Evolutionary conservation across 495 filamentous ascomycete genomes (phyloP).

Genomic region (Annulohypoxylon maeteangense): DNA sequence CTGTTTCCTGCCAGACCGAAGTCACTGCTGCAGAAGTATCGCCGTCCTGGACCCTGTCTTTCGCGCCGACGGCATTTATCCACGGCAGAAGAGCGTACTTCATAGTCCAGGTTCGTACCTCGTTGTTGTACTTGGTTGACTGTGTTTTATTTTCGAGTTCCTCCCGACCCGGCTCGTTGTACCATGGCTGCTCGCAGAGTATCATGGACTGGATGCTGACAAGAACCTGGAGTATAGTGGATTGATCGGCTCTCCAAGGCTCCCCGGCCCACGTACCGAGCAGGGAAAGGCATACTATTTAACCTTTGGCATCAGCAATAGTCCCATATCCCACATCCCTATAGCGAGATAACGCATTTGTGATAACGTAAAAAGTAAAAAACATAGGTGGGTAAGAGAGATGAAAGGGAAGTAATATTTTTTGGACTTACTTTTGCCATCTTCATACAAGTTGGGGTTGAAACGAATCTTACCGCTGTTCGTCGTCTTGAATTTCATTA

Average conservation of each 20-base stretch:
- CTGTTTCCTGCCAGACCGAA: conserved; percentile 28
- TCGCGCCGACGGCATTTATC: conserved; percentile 46
- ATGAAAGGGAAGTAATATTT: background rate
- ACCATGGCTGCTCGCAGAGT: conserved; percentile 65
- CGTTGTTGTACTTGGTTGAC: conserved; percentile 51
- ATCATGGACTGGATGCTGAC: conserved; percentile 72
- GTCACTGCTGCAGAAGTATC: background rate
- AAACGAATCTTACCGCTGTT: conserved; percentile 57
- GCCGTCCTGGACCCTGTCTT: conserved; percentile 1
- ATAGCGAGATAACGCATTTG: background rate
- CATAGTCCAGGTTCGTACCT: conserved; percentile 54
- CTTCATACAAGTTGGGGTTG: conserved; percentile 69
- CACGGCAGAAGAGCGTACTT: conserved; percentile 61
- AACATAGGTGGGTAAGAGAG: background rate
- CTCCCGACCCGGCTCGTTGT: conserved; percentile 67
- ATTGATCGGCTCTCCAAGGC: conserved; percentile 62
- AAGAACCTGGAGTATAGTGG: conserved; percentile 69
- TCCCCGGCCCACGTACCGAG: conserved; percentile 68
- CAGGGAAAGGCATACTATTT: conserved; percentile 66
- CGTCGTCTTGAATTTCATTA: conserved; percentile 62
- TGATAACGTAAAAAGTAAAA: background rate
- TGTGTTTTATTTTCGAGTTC: conserved; percentile 22
- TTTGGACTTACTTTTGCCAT: conserved; percentile 62
- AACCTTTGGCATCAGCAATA: conserved; percentile 33
- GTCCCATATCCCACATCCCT: background rate